Conservation (phyloP, 2,329 filamentous ascomycete genomes). For the Fulvia fulva region DNA sequence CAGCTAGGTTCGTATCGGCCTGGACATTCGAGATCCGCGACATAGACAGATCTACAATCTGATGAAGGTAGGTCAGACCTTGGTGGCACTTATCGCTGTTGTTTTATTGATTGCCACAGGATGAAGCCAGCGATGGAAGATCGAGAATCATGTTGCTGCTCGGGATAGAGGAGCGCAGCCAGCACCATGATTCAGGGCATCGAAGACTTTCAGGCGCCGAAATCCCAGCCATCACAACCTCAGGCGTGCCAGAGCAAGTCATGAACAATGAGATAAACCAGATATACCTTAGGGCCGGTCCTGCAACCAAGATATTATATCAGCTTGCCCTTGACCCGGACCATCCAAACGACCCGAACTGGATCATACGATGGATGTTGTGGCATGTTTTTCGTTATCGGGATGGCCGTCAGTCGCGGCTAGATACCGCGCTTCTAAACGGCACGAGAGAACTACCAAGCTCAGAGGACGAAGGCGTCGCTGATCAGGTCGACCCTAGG, state of each 20-base stretch:
- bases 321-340: conserved; percentile 37
- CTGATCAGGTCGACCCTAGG: not conserved
- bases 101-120: not conserved
- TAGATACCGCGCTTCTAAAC: not conserved
- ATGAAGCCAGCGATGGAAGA: conserved; percentile 38
- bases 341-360: conserved; percentile 40
- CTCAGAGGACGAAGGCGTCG: not conserved
- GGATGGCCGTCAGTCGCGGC: conserved; percentile 32
- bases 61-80: conserved; percentile 36
- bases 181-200: not conserved
- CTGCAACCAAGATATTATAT: conserved; percentile 37
- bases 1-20: too few relatives aligned
- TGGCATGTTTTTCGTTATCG: conserved; percentile 48
- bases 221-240: conserved; percentile 11
- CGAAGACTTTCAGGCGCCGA: not conserved
- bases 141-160: conserved; percentile 36
- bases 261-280: conserved; percentile 13
- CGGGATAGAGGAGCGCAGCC: not conserved
- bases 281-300: conserved; percentile 26
- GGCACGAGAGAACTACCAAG: not conserved
- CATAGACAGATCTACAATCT: conserved; percentile 36
- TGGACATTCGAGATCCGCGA: conserved; percentile 33
- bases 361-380: conserved; percentile 46
- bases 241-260: conserved; percentile 22
- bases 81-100: too few relatives aligned